Evolutionary conservation across 2,329 filamentous ascomycete genomes (phyloP).

Genomic region (Calonectria hawksworthii): DNA sequence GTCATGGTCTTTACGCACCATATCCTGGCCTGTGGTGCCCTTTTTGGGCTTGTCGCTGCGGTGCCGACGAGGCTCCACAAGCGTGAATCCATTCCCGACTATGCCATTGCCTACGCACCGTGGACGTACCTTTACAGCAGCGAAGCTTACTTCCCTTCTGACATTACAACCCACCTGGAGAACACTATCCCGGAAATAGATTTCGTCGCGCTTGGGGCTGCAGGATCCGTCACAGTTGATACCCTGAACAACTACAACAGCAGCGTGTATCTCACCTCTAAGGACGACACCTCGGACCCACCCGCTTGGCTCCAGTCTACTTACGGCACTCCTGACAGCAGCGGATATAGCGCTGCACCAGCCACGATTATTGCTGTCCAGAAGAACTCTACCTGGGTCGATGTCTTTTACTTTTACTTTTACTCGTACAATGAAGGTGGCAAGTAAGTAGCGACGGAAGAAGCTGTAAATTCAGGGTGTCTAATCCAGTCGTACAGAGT

Average conservation of each 20-base stretch:
- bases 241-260: neutral
- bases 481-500: neutral
- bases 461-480: too few species aligned
- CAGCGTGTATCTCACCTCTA: neutral
- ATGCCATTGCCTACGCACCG: neutral
- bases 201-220: neutral
- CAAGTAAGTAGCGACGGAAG: neutral
- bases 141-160: neutral
- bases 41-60: neutral
- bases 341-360: neutral
- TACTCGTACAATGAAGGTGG: constrained; percentile 5
- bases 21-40: neutral
- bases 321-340: neutral
- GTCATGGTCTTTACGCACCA: neutral
- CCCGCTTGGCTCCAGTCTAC: neutral
- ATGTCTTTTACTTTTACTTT: constrained; percentile 3
- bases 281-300: neutral
- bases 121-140: neutral
- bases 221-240: neutral
- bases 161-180: neutral
- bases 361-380: neutral
- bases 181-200: neutral
- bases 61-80: neutral
- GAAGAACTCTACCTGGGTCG: neutral
- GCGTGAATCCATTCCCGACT: constrained; percentile 1